Percentiles rank a stretch among this genome's conserved stretches.
Conservation (phyloP, 129 eudicot genomes). For the Pittosporum tobira region DNA sequence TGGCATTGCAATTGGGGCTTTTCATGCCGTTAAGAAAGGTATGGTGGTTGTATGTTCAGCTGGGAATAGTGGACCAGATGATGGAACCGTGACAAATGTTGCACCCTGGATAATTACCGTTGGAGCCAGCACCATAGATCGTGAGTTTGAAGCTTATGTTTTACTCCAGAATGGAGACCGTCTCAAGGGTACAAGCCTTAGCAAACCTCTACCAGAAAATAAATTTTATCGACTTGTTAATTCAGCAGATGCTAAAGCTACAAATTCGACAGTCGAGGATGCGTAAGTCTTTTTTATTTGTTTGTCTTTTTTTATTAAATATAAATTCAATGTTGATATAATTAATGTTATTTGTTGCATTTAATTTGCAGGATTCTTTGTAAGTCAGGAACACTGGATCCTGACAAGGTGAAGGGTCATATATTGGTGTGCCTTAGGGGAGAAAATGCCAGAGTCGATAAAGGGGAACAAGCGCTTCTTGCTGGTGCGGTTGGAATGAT, state of each 20-base stretch:
- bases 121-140: slow-evolving; percentile 61
- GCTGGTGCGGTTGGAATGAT: slow-evolving; percentile 86
- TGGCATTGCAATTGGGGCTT: slow-evolving; percentile 48
- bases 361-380: slow-evolving; percentile 37
- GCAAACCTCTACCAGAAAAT: slow-evolving; percentile 27
- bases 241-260: slow-evolving; percentile 38
- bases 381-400: slow-evolving; percentile 44
- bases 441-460: slow-evolving; percentile 40
- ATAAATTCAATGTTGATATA: background rate
- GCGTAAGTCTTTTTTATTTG: slow-evolving; percentile 48
- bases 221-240: slow-evolving; percentile 39
- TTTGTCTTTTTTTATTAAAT: no score
- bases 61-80: slow-evolving; percentile 52
- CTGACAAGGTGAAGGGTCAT: slow-evolving; percentile 51
- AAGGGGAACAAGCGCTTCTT: slow-evolving; percentile 35
- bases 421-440: slow-evolving; percentile 73
- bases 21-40: slow-evolving; percentile 54
- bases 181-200: slow-evolving; percentile 56
- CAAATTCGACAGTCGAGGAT: slow-evolving; percentile 24
- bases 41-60: slow-evolving; percentile 57
- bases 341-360: background rate
- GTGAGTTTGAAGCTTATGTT: slow-evolving; percentile 36
- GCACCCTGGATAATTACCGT: slow-evolving; percentile 79
- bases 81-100: slow-evolving; percentile 43
- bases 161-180: slow-evolving; percentile 28